Conservation (phyloP, 225 moss, liverwort and hornwort genomes). For the Lunularia cruciata region DNA sequence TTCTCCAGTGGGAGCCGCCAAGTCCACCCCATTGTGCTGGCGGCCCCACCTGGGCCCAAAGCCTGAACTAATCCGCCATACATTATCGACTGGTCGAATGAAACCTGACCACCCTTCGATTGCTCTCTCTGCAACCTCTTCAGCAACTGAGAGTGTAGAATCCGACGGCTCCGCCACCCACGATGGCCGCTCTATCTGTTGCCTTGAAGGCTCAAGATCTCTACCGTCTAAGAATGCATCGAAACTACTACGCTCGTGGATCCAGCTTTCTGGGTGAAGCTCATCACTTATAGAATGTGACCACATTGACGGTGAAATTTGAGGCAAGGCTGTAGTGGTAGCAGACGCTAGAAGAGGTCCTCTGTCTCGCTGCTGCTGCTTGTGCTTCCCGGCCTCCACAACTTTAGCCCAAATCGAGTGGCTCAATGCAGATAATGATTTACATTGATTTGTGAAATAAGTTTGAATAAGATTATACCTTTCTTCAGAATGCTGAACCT, state of each 20-base stretch:
- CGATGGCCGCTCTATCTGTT: conserved; percentile 21
- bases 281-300: conserved; percentile 13
- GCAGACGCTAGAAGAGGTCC: conserved; percentile 34
- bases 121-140: conserved; percentile 27
- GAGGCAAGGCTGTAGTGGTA: conserved; percentile 25
- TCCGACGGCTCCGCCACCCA: conserved; percentile 42
- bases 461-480: neutral
- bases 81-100: conserved; percentile 36
- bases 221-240: conserved; percentile 25
- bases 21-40: conserved; percentile 42
- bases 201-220: conserved; percentile 7
- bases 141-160: conserved; percentile 24
- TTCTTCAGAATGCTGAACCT: neutral
- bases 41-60: conserved; percentile 47
- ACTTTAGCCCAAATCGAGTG: conserved; percentile 24
- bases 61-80: conserved; percentile 39
- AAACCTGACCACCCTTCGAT: conserved; percentile 42
- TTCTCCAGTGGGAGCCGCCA: conserved; percentile 44
- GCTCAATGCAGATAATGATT: neutral
- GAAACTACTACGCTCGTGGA: neutral
- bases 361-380: neutral
- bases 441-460: neutral
- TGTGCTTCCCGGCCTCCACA: neutral
- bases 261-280: neutral
- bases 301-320: conserved; percentile 4